These are phyloP conservation scores for Boletus tomentosulus DNA, from an alignment of 768 basidiomycete genomes.

Conservation along the genomic window DNA sequence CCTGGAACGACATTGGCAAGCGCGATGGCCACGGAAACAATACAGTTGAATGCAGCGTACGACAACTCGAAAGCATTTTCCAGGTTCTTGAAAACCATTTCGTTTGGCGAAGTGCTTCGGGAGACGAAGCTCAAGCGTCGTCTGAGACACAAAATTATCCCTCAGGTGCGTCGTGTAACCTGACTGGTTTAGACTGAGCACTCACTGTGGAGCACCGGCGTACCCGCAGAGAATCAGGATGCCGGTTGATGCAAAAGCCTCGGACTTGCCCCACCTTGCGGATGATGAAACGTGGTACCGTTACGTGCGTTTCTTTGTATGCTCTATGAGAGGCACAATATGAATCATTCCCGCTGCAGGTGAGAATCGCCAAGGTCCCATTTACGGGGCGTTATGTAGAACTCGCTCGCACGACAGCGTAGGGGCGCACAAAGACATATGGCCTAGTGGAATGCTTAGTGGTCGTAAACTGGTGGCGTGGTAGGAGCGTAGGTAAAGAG, in stretches of 20 bases:
- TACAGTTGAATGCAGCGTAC: constrained; percentile 26
- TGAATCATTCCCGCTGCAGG: constrained; percentile 7
- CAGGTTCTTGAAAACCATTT: constrained; percentile 26
- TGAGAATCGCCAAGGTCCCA: constrained; percentile 10
- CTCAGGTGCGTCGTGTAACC: constrained; percentile 35
- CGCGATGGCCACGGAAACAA: constrained; percentile 1
- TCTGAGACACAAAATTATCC: constrained; percentile 32
- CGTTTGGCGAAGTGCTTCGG: constrained; percentile 18
- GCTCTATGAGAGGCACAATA: not conserved
- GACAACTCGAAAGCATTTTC: constrained; percentile 40
- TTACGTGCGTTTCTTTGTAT: constrained; percentile 18
- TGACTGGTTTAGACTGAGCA: no score
- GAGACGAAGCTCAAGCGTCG: constrained; percentile 22
- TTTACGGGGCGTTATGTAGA: constrained; percentile 22
- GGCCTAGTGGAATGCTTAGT: not conserved
- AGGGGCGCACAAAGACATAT: not conserved
- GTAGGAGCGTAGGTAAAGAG: no score
- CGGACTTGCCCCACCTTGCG: constrained; percentile 32
- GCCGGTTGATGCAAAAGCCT: constrained; percentile 28
- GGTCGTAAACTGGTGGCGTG: not conserved
- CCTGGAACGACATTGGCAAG: constrained; percentile 6
- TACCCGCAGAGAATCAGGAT: constrained; percentile 15
- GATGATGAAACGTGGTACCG: constrained; percentile 36
- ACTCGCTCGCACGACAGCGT: constrained; percentile 8
- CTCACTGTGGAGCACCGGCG: not conserved